Base-by-base conservation (phyloP, 768 basidiomycete species). In the Thelephora aurantiotincta region DNA sequence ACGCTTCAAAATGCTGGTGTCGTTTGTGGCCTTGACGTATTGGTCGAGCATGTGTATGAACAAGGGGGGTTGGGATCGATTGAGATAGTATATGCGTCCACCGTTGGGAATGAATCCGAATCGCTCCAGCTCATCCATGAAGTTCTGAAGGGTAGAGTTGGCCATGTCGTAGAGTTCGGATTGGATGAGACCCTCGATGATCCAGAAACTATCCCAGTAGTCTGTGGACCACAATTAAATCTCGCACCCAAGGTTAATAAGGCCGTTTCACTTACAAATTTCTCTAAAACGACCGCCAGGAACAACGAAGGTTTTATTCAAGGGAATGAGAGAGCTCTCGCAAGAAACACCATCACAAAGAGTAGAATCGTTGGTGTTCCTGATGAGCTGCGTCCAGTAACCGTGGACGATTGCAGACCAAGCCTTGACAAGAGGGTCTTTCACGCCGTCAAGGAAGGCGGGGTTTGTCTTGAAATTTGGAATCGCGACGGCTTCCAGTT, bases 21-120 rank as follows among this genome's bases (percentile, higher is more conserved):
- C 90, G 13, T 80, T 75, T 6, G 77, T 82, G 3, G 70, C 72
- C 2, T 70, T 62, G 44, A 94, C 73, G 58, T 97, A 96, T n/a
- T 77, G 75, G n/a, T 75, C 70, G 22, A 97, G 68, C 91, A 97
- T 96, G 82, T 91, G 80, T 48, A 85, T 77, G 65, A 94, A 94
- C 26, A 94, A 58, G 3, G 92, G 92, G 12, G 91, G 91, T 57
- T 94, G 90, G n/a, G 89, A 93, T 49, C 93, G 77, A 56, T 93
- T 74, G 52, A 94, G 62, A 63, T 94, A 96, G 57, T 96, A 96
- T 45, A 86, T 89, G 11, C 91, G 73, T 3, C 90, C 92, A 6
- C 93, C 93, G 56, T 96, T 97, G 1, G 93, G 93, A 52, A 97
- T 82, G 66, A 96, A 97, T 0, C 92, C 93, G 55, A 86, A 77